Conservation (phyloP, 2,329 filamentous ascomycete species). For the Apiospora phragmitis region DNA sequence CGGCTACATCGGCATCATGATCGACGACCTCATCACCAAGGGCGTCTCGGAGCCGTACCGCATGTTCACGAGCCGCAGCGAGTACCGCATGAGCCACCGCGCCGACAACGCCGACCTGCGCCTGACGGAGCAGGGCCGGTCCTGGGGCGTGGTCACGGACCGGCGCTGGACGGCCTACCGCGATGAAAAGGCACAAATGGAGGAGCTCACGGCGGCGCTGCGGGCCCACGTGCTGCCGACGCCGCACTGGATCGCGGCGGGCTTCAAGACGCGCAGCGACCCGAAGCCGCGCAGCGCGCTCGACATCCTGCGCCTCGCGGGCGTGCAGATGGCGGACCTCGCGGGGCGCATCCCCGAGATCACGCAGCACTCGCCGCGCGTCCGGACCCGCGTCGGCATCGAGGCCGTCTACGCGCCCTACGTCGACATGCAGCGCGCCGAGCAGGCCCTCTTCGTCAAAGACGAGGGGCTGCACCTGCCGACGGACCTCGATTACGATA, state of each 20-base stretch:
- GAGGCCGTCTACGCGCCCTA: constrained; percentile 89
- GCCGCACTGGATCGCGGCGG: constrained; percentile 66
- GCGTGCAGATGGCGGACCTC: constrained; percentile 59
- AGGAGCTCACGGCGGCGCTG: constrained; percentile 64
- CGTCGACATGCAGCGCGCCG: constrained; percentile 68
- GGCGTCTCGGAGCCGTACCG: constrained; percentile 96
- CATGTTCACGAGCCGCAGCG: constrained; percentile 96
- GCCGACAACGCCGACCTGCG: constrained; percentile 92
- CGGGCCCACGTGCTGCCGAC: constrained; percentile 57
- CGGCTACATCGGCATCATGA: constrained; percentile 97
- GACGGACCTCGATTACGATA: constrained; percentile 71
- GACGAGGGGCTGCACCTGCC: constrained; percentile 79
- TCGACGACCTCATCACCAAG: constrained; percentile 95
- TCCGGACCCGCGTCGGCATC: constrained; percentile 72
- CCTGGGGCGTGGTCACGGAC: constrained; percentile 77
- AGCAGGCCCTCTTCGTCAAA: constrained; percentile 66
- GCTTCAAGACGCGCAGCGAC: constrained; percentile 70
- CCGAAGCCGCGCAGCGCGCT: constrained; percentile 69
- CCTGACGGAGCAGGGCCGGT: constrained; percentile 75
- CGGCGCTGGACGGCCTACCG: constrained; percentile 72
- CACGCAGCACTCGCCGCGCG: constrained; percentile 51
- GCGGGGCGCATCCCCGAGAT: constrained; percentile 58
- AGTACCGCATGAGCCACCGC: constrained; percentile 90
- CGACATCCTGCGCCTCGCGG: constrained; percentile 73
- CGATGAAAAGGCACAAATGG: constrained; percentile 66